A percentile compares a stretch with the other conserved stretches of the same genome.
Evolutionary conservation across 768 basidiomycete species (phyloP).

Genomic region (Tricholoma sp.): DNA sequence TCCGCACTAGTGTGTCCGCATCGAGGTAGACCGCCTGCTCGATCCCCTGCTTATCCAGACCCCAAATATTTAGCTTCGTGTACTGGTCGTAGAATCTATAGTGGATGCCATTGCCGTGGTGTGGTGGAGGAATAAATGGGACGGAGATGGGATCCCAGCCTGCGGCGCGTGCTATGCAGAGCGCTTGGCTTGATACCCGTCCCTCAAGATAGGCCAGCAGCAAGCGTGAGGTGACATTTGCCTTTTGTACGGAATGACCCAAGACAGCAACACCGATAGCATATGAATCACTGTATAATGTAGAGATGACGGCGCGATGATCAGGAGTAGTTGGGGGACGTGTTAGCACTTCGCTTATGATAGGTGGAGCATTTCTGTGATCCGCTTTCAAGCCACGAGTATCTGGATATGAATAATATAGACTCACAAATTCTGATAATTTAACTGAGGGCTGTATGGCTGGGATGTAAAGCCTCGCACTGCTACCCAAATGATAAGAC

Average conservation of each 20-base stretch:
- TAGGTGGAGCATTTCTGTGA: constrained; percentile 14
- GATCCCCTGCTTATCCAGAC: constrained; percentile 26
- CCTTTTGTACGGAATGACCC: constrained; percentile 18
- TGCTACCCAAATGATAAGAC: constrained; percentile 1
- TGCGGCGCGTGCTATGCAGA: constrained; percentile 31
- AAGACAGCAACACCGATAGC: constrained; percentile 23
- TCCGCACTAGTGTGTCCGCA: constrained; percentile 37
- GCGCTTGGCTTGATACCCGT: constrained; percentile 30
- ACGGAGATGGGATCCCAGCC: constrained; percentile 36
- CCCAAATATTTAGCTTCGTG: constrained; percentile 40
- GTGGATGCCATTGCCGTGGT: constrained; percentile 29
- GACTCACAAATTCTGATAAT: constrained; percentile 22
- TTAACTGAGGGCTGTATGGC: constrained; percentile 16
- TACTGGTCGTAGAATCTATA: constrained; percentile 35
- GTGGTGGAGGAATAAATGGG: constrained; percentile 32
- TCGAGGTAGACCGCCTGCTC: constrained; percentile 33
- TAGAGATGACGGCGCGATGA: constrained; percentile 19
- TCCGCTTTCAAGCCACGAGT: neutral
- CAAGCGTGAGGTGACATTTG: constrained; percentile 22
- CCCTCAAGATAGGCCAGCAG: constrained; percentile 22
- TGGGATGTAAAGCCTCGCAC: neutral
- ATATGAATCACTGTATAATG: constrained; percentile 24
- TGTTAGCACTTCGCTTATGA: neutral
- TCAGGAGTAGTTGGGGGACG: neutral
- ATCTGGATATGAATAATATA: neutral